These are phyloP conservation scores for Dactylis glomerata DNA, from an alignment of 176 grass and related monocot genomes.

Conservation along the genomic window DNA sequence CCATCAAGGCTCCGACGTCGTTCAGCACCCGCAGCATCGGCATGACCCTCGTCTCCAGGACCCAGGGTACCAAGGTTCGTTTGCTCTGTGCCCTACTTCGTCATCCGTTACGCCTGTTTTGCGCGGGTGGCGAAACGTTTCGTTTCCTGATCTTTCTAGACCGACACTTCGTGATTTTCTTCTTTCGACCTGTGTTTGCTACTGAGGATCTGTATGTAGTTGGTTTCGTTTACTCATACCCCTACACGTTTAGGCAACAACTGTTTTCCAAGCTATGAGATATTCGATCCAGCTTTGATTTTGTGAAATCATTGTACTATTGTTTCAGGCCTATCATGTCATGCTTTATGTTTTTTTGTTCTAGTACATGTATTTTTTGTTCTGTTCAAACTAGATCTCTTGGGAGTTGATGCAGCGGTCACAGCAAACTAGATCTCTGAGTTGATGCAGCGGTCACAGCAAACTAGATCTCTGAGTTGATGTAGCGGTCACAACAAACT, in stretches of 20 bases:
- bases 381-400: not conserved
- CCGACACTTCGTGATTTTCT: not conserved
- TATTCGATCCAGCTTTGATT: not conserved
- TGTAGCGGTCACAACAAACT: not conserved
- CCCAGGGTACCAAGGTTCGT: slow-evolving; percentile 80
- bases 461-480: not conserved
- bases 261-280: not conserved
- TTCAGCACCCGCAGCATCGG: slow-evolving; percentile 64
- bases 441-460: not conserved
- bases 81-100: not conserved
- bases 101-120: not conserved
- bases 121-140: not conserved
- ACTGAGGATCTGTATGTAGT: not conserved
- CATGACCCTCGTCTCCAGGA: slow-evolving; percentile 88
- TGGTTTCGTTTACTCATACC: not conserved
- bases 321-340: not conserved
- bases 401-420: not conserved
- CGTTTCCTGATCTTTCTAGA: not conserved
- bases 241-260: not conserved
- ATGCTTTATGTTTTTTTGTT: not conserved
- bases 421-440: not conserved
- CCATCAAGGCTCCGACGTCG: slow-evolving; percentile 74
- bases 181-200: not conserved
- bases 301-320: not conserved
- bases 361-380: not conserved